Conservation (phyloP, 257 asterid genomes). For the Linaria vulgaris region DNA sequence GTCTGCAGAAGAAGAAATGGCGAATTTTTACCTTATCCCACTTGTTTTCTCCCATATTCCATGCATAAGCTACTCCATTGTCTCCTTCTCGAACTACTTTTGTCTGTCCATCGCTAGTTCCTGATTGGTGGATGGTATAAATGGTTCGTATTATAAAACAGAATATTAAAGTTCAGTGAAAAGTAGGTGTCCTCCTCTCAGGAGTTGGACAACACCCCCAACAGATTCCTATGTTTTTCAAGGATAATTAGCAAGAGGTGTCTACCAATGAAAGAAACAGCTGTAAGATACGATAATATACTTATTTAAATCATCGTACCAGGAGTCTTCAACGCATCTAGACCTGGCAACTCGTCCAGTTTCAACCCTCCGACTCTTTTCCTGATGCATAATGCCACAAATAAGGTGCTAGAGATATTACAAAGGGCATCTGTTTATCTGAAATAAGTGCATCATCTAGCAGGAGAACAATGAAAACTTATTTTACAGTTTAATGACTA, state of each 20-base stretch:
- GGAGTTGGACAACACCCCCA: background rate
- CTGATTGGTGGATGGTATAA: conserved; percentile 44
- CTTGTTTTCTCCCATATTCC: conserved; percentile 77
- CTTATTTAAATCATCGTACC: conserved; percentile 46
- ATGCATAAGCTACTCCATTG: conserved; percentile 94
- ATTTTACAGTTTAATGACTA: conserved; percentile 6
- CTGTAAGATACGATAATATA: conserved; percentile 3
- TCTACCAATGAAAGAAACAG: conserved; percentile 11
- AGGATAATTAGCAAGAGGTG: conserved; percentile 11
- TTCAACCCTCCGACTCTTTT: conserved; percentile 94
- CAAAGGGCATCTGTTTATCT: background rate
- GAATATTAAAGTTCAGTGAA: conserved; percentile 15
- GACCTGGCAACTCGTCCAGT: conserved; percentile 91
- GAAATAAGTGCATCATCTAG: conserved; percentile 6
- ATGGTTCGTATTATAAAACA: conserved; percentile 22
- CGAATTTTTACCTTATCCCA: conserved; percentile 82
- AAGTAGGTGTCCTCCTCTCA: background rate
- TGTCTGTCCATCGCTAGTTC: conserved; percentile 94
- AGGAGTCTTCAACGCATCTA: conserved; percentile 79
- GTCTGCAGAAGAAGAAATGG: background rate
- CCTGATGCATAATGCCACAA: conserved; percentile 43
- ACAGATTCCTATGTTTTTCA: background rate
- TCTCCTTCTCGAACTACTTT: conserved; percentile 95
- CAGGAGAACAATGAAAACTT: conserved; percentile 15
- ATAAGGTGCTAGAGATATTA: background rate